Percentiles rank a stretch among this genome's conserved stretches.
These are phyloP conservation scores for Agaricus subrufescens DNA, from an alignment of 768 basidiomycete genomes.

Conservation along the genomic window DNA sequence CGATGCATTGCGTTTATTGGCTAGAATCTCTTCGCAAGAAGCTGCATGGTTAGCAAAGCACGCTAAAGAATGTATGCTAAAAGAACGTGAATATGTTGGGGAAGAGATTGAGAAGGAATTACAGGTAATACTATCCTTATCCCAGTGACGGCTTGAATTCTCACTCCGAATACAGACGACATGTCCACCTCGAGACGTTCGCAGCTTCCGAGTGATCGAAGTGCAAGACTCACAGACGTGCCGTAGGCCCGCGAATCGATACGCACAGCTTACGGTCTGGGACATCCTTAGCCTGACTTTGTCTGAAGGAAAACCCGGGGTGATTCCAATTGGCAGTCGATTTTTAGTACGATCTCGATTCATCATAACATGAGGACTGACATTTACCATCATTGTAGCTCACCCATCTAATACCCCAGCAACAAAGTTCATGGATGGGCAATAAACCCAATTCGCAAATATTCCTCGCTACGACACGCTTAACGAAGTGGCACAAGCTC, in stretches of 20 bases:
- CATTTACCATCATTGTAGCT: conserved; percentile 26
- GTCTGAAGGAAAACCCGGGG: conserved; percentile 45
- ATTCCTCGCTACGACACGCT: conserved; percentile 61
- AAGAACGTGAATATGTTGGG: conserved; percentile 43
- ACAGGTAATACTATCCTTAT: conserved; percentile 39
- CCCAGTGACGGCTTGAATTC: not conserved
- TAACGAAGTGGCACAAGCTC: conserved; percentile 56
- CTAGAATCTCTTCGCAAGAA: conserved; percentile 34
- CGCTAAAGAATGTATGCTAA: conserved; percentile 41
- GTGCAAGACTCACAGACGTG: conserved; percentile 58
- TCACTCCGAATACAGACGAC: conserved; percentile 29
- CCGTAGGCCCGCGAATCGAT: conserved; percentile 47
- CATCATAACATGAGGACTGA: not conserved
- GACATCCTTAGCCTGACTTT: conserved; percentile 53
- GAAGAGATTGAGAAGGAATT: conserved; percentile 73
- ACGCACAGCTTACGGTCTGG: conserved; percentile 82
- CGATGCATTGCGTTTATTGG: conserved; percentile 38
- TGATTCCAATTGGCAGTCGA: conserved; percentile 58
- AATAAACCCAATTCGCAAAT: conserved; percentile 57
- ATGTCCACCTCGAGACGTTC: conserved; percentile 73
- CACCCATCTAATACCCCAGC: conserved; percentile 69
- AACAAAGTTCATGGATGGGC: conserved; percentile 69
- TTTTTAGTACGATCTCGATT: conserved; percentile 49
- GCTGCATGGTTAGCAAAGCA: conserved; percentile 63
- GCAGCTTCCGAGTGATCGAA: conserved; percentile 70